phyloP scores from a whole-genome alignment of 352 stramenopile genomes.

The Phytophthora meadii region DNA sequence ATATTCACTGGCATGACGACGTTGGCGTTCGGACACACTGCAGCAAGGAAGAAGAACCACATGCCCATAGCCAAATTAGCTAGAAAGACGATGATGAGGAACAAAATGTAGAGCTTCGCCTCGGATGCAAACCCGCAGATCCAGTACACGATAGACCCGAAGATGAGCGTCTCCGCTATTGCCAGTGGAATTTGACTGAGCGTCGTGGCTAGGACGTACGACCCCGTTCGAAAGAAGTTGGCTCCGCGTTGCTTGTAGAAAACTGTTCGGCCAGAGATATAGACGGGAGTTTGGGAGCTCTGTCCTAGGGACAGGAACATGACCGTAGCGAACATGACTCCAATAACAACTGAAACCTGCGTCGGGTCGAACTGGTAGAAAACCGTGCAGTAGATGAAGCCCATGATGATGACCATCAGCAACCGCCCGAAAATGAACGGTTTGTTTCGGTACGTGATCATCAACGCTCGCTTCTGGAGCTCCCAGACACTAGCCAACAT shows the following conservation, averaged over 20 bases:
- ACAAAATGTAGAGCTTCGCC: slow-evolving; percentile 27
- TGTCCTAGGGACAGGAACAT: slow-evolving; percentile 84
- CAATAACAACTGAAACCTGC: slow-evolving; percentile 57
- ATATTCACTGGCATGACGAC: slow-evolving; percentile 47
- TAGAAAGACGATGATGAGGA: slow-evolving; percentile 40
- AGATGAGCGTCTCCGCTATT: slow-evolving; percentile 77
- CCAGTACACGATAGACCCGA: slow-evolving; percentile 86
- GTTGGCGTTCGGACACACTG: slow-evolving; percentile 21
- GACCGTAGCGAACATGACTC: slow-evolving; percentile 73
- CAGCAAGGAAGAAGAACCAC: slow-evolving; percentile 30
- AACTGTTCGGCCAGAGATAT: slow-evolving; percentile 53
- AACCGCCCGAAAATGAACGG: slow-evolving; percentile 44
- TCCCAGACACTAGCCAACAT: slow-evolving; percentile 32
- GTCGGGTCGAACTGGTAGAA: slow-evolving; percentile 53
- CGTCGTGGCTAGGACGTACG: slow-evolving; percentile 59
- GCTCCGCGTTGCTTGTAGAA: slow-evolving; percentile 85
- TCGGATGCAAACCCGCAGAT: slow-evolving; percentile 67
- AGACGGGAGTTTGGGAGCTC: slow-evolving; percentile 67
- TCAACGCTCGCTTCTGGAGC: slow-evolving; percentile 54
- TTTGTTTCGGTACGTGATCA: slow-evolving; percentile 64
- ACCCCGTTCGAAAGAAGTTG: slow-evolving; percentile 75
- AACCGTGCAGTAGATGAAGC: slow-evolving; percentile 46
- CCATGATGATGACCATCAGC: slow-evolving; percentile 51
- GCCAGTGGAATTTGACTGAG: slow-evolving; percentile 43
- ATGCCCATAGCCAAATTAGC: slow-evolving; percentile 23